These are phyloP conservation scores for Simmondsia chinensis DNA, from an alignment of 148 eudicot species.

Conservation along the genomic window DNA sequence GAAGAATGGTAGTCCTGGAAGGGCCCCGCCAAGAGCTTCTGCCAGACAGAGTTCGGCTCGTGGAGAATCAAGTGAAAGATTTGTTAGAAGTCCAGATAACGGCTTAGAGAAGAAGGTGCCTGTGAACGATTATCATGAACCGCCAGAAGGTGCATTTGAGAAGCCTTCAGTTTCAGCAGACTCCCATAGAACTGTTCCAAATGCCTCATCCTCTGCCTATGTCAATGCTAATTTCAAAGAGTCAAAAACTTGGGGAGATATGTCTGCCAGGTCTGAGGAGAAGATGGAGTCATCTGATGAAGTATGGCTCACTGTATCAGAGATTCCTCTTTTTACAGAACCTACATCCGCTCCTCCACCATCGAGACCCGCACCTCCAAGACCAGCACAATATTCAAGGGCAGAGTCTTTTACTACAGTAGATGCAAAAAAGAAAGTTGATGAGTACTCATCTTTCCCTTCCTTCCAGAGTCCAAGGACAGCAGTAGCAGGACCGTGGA, in stretches of 20 bases:
- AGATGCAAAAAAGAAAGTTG: conserved; percentile 38
- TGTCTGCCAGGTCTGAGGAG: conserved; percentile 42
- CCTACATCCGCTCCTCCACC: conserved; percentile 95
- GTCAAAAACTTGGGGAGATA: conserved; percentile 26
- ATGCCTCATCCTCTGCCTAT: conserved; percentile 43
- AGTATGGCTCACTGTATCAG: conserved; percentile 88
- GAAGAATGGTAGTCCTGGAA: conserved; percentile 44
- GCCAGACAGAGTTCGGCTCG: no score
- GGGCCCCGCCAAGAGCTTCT: conserved; percentile 22
- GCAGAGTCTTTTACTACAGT: conserved; percentile 43
- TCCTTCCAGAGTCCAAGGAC: conserved; percentile 44
- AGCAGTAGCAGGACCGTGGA: conserved; percentile 22
- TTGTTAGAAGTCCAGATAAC: conserved; percentile 55
- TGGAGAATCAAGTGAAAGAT: no score
- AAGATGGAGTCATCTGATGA: conserved; percentile 44
- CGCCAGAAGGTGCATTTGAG: conserved; percentile 50
- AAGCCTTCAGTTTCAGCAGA: conserved; percentile 50
- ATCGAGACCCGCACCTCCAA: conserved; percentile 90
- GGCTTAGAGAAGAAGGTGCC: conserved; percentile 39
- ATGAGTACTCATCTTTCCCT: conserved; percentile 43
- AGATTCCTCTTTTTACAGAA: conserved; percentile 83
- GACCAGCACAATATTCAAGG: conserved; percentile 48
- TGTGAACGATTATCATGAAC: conserved; percentile 42
- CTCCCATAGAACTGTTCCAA: conserved; percentile 40
- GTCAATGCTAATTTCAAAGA: conserved; percentile 20